A percentile compares a stretch with the other conserved stretches of the same genome.
phyloP scores from a whole-genome alignment of 1,284 basidiomycete species.

The Tilletia indica region DNA sequence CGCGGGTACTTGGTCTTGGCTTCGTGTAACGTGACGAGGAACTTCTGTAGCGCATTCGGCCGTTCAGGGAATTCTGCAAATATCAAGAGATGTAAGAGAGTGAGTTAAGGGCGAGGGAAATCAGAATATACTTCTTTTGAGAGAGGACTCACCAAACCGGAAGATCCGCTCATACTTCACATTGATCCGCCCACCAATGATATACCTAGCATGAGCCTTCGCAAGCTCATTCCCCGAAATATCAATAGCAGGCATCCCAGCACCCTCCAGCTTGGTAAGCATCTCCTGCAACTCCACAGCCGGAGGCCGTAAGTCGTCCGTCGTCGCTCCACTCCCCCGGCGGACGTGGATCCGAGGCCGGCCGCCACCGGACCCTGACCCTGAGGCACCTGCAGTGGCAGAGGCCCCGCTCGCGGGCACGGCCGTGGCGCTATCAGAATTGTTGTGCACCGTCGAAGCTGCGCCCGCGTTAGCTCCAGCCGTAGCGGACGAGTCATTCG shows the following conservation, averaged over 20 bases:
- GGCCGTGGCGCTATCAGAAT: not conserved
- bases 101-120: not conserved
- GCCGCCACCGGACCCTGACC: too few species aligned
- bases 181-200: slow-evolving; percentile 68
- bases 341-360: not conserved
- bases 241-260: slow-evolving; percentile 78
- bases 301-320: slow-evolving; percentile 63
- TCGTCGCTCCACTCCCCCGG: slow-evolving; percentile 5
- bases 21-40: slow-evolving; percentile 66
- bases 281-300: slow-evolving; percentile 36
- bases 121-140: not conserved
- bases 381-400: too few species aligned
- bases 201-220: slow-evolving; percentile 89
- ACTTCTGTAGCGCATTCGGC: slow-evolving; percentile 84
- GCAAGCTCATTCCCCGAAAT: slow-evolving; percentile 93
- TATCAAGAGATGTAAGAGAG: slow-evolving; percentile 18
- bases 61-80: slow-evolving; percentile 87
- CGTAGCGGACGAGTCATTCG: not conserved
- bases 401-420: not conserved
- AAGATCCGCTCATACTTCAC: slow-evolving; percentile 86
- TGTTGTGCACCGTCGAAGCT: too few species aligned
- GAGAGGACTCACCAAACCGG: slow-evolving; percentile 72
- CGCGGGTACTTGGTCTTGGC: slow-evolving; percentile 13
- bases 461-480: too few species aligned
- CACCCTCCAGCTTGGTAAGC: slow-evolving; percentile 62